These are phyloP conservation scores for Lepidium aucheri DNA, from an alignment of 345 rosid species.

Conservation along the genomic window DNA sequence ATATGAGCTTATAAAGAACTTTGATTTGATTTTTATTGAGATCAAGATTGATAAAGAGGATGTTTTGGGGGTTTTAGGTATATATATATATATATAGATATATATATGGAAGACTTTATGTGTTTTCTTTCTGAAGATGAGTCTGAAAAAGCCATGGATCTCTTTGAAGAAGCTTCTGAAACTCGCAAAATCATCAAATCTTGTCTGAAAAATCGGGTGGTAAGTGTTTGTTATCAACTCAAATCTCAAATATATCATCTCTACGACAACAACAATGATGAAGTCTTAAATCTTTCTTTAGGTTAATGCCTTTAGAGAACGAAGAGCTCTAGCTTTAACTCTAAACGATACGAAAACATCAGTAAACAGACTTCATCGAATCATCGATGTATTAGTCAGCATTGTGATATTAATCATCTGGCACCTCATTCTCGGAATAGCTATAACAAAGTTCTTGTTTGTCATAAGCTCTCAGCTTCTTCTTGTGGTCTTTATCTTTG, in stretches of 20 bases:
- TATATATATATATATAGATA: too few relatives aligned
- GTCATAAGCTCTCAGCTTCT: too few relatives aligned
- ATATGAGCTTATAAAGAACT: neutral
- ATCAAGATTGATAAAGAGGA: neutral
- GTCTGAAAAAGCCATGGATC: too few relatives aligned
- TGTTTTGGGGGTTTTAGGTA: conserved; percentile 36
- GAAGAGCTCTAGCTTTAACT: conserved; percentile 84
- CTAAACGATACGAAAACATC: conserved; percentile 90
- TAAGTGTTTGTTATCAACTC: conserved; percentile 19
- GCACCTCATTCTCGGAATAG: too few relatives aligned
- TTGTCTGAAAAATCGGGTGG: conserved; percentile 85
- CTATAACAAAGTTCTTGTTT: too few relatives aligned
- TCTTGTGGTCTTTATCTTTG: too few relatives aligned
- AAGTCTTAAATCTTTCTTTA: too few relatives aligned
- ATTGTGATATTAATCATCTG: conserved; percentile 49
- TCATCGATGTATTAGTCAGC: conserved; percentile 46
- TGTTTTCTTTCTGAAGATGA: too few relatives aligned
- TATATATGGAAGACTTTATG: conserved; percentile 56
- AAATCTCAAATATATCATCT: neutral
- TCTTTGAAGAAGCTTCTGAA: too few relatives aligned
- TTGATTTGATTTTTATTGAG: neutral
- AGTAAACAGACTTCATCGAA: conserved; percentile 71
- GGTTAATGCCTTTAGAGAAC: conserved; percentile 85
- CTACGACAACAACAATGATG: too few relatives aligned
- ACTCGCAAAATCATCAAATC: conserved; percentile 62